phyloP scores from a whole-genome alignment of 805 yeast genomes.

The Candida ipomoeae region DNA sequence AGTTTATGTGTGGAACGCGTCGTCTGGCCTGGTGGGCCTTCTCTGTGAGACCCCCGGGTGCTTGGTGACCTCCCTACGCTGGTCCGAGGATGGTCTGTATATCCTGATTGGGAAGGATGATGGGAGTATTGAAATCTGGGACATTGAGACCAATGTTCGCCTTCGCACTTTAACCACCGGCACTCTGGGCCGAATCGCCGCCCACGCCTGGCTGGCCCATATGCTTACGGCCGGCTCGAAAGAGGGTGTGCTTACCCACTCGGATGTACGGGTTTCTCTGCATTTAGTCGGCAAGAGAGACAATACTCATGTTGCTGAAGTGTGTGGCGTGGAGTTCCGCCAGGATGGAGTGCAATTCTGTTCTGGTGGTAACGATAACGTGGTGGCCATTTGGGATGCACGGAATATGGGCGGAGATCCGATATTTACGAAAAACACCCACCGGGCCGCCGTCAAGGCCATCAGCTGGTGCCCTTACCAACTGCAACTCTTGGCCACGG shows the following conservation, averaged over 20 bases:
- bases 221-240: slow-evolving; percentile 82
- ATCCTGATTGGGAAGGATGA: slow-evolving; percentile 79
- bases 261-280: slow-evolving; percentile 81
- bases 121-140: slow-evolving; percentile 92
- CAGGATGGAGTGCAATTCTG: slow-evolving; percentile 81
- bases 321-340: slow-evolving; percentile 88
- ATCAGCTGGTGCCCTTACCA: slow-evolving; percentile 93
- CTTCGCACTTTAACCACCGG: slow-evolving; percentile 74
- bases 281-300: slow-evolving; percentile 61
- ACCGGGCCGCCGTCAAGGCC: slow-evolving; percentile 94
- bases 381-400: slow-evolving; percentile 91
- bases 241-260: slow-evolving; percentile 77
- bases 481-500: slow-evolving; percentile 79
- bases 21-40: slow-evolving; percentile 68
- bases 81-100: slow-evolving; percentile 91
- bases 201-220: slow-evolving; percentile 83
- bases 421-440: slow-evolving; percentile 69
- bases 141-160: slow-evolving; percentile 69
- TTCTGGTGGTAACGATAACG: slow-evolving; percentile 91
- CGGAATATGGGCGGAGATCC: slow-evolving; percentile 40
- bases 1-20: slow-evolving; percentile 91
- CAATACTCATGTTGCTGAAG: slow-evolving; percentile 70
- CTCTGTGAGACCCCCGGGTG: slow-evolving; percentile 52
- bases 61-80: slow-evolving; percentile 66
- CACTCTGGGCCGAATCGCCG: slow-evolving; percentile 64